Base-by-base conservation (phyloP, 2,329 filamentous ascomycete genomes). In the Coniochaeta ligniaria region DNA sequence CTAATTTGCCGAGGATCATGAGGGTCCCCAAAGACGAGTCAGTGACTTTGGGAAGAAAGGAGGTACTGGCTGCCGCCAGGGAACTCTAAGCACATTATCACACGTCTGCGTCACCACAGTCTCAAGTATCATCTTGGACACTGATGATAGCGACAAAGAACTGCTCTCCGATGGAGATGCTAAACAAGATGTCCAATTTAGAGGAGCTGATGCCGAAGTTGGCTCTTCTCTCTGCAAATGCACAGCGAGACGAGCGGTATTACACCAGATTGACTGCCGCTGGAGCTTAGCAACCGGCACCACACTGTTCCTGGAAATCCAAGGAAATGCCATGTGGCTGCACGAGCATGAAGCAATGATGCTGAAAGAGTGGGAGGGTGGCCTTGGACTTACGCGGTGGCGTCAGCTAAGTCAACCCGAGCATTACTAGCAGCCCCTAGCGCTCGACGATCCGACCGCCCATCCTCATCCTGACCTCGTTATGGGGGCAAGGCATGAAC, bases 271-370 rank as follows among this genome's bases (percentile, higher is more conserved):
- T n/a, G 31, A 52, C 22, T 52, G 47, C 47, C 22, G 47, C 47
- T 31, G 47, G 31, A 5, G 57, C 57, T 59, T 35, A 59, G 57
- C 38, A 31, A 33, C 38, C 36, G 33, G 50, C 9, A 41, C 6
- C 41, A 33, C 38, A 26, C 22, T 60, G 59, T 61, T 45, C 62
- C 60, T 63, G 60, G 61, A 63, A 61, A 61, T 59, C 60, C 6
- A 17, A 31, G 24, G 47, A 28, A 17, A 17, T 52, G 61, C 58
- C 60, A 63, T 61, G 60, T 60, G 62, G 60, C 56, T 41, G 54
- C 60, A 52, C 57, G 58, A 57, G 33, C 59, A 33, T 43, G 26
- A 35, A 20, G 31, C 41, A 24, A 31, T 47, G 57, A 43, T 50
- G 16, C n/a, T 36, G 17, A 33, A 16, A 9, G 54, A 6, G 22